These are phyloP conservation scores for Cryptosporidium viatorum DNA, from an alignment of 169 alveolate genomes.

Conservation along the genomic window DNA sequence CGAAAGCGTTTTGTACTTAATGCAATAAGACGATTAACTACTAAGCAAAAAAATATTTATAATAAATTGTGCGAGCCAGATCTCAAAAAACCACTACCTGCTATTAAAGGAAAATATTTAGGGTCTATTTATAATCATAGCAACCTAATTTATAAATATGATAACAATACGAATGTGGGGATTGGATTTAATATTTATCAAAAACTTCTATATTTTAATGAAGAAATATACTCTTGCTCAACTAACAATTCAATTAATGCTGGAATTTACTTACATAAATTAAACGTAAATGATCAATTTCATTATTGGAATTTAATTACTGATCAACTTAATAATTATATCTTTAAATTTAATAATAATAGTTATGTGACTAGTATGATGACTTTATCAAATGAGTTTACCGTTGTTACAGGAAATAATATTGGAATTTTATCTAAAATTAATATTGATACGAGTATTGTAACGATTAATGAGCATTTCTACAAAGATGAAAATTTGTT, in stretches of 20 bases:
- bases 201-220: background rate
- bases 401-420: conserved; percentile 39
- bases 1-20: background rate
- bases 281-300: background rate
- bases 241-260: conserved; percentile 12
- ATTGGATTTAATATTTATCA: conserved; percentile 19
- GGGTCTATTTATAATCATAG: conserved; percentile 57
- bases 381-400: background rate
- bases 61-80: background rate
- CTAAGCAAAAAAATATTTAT: background rate
- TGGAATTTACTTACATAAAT: conserved; percentile 43
- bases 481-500: background rate
- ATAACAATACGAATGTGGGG: background rate
- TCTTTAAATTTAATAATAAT: conserved; percentile 7
- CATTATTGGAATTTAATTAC: conserved; percentile 56
- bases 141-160: background rate
- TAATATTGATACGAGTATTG: background rate
- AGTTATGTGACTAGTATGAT: conserved; percentile 18
- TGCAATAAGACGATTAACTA: background rate
- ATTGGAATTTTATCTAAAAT: conserved; percentile 31
- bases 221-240: conserved; percentile 45
- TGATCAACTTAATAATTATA: conserved; percentile 1
- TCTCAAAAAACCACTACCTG: background rate
- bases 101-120: conserved; percentile 41
- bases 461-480: background rate